Evolutionary conservation across 345 rosid genomes (phyloP), one percentile per base, ranked within the genome.

Genomic region (Moricandia moricandioides): DNA sequence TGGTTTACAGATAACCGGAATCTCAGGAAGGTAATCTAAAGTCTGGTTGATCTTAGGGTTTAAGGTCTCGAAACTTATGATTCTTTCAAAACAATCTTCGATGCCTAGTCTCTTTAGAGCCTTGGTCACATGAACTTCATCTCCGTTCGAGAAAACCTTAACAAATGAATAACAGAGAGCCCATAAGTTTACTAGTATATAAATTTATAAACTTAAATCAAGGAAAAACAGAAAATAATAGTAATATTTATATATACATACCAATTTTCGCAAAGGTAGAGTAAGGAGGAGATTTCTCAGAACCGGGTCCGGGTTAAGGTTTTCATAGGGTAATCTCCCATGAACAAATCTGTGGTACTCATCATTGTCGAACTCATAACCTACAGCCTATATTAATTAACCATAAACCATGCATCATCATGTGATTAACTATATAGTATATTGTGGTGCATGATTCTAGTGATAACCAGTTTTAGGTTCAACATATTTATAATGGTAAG

Each of bases 131-230:
- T 95, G 99, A 12, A 74, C 66, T 71, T 77, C 84, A 82, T 95
- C 97, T 12, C 97, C 96, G 77, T 95, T 95, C n/a, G 97, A 91
- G 78, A 95, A 95, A 34, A 95, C 88, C 98, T 94, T 69, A 8
- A 37, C 4, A 66, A 9, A 51, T 11, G 0, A 14, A 72, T 21
- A 21, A 21, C 24, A 49, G 24, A 49, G 31, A 39, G 30, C 30
- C 10, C 18, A 33, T 56, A 1, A 5, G 6, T 9, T 31, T 34
- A 29, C 6, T 5, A 45, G 0, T 31, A 31, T 6, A 55, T n/a
- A 57, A 21, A 74, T 8, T 6, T 49, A 26, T n/a, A 10, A 17
- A 57, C 40, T 51, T 3, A 9, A 56, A 34, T 16, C 7, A 8
- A 13, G 9, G 4, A 51, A 39, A 55, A 7, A 45, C 24, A 21